A percentile compares a stretch with the other conserved stretches of the same genome.
phyloP scores from a whole-genome alignment of 306 rosid genomes.

The Notholithocarpus densiflorus region DNA sequence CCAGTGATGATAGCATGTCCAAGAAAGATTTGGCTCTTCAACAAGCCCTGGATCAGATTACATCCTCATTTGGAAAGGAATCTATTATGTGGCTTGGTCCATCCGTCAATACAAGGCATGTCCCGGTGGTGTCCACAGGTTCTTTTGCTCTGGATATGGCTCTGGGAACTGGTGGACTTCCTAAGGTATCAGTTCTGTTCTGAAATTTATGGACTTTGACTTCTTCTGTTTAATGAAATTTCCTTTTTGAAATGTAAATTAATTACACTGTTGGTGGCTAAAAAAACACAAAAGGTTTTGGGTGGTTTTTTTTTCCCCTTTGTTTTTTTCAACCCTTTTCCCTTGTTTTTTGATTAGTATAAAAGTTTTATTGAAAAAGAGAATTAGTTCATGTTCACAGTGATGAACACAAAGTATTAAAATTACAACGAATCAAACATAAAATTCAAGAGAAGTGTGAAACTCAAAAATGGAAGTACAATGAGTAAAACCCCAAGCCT shows the following conservation, averaged over 20 bases:
- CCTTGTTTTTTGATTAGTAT: too few species aligned
- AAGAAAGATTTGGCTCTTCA: constrained; percentile 79
- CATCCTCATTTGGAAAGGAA: constrained; percentile 81
- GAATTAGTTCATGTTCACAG: too few species aligned
- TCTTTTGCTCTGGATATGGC: constrained; percentile 82
- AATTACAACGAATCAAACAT: too few species aligned
- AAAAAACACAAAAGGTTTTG: neutral
- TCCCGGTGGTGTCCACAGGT: constrained; percentile 83
- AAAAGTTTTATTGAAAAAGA: too few species aligned
- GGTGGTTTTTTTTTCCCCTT: neutral
- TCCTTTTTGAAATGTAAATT: neutral
- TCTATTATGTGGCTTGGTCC: constrained; percentile 98
- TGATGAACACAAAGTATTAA: too few species aligned
- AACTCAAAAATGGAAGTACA: too few species aligned
- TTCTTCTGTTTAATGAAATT: neutral
- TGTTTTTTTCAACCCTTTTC: too few species aligned
- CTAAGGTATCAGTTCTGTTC: constrained; percentile 59
- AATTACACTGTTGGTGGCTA: neutral
- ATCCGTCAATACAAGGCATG: constrained; percentile 36
- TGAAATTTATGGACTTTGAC: constrained; percentile 8
- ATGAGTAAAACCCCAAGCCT: too few species aligned
- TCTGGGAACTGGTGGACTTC: constrained; percentile 83
- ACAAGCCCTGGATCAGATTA: constrained; percentile 91
- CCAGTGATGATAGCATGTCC: constrained; percentile 60
- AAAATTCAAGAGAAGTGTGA: too few species aligned